Base-by-base conservation (phyloP, 139 green algal genomes). In the Desmodesmus armatus region DNA sequence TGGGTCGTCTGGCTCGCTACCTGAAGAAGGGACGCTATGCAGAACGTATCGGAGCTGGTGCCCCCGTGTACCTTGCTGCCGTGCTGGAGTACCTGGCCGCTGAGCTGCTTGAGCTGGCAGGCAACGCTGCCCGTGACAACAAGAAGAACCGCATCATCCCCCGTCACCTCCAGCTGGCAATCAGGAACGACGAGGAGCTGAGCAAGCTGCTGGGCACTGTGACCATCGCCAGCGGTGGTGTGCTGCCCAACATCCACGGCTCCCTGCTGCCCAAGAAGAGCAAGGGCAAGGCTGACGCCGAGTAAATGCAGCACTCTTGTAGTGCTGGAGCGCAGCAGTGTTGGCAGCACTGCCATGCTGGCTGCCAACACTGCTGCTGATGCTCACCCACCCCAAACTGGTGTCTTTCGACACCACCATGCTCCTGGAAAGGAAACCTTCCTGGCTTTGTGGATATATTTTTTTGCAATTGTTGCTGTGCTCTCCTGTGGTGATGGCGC, bases 81-180 rank as follows among this genome's bases (percentile, higher is more conserved):
- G 92, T 95, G 49, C 88, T 95, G 63, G 92, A 93, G n/a, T n/a
- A n/a, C n/a, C n/a, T n/a, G n/a, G n/a, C n/a, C n/a, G n/a, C n/a
- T n/a, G n/a, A n/a, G n/a, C n/a, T n/a, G n/a, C n/a, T n/a, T n/a
- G n/a, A n/a, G n/a, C n/a, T n/a, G n/a, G n/a, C n/a, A n/a, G n/a
- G n/a, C n/a, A n/a, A n/a, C n/a, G n/a, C 95, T 63, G 91, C 95
- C 39, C 90, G 94, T 53, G 95, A 98, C 93, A 98, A 97, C 93
- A 98, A 98, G 93, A 98, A 98, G 93, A 96, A 92, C 43, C 92
- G 95, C 78, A 98, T 98, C 70, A 82, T 93, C 0, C 93, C 94
- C 1, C 84, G 94, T 43, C 95, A 98, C 91, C 97, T 98, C 87
- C 95, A 98, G 92, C 91, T 98, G 72, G 96, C 94, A 29, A 92